These are phyloP conservation scores for Lasiosphaeris hirsuta DNA, from an alignment of 495 filamentous ascomycete genomes.

Conservation along the genomic window DNA sequence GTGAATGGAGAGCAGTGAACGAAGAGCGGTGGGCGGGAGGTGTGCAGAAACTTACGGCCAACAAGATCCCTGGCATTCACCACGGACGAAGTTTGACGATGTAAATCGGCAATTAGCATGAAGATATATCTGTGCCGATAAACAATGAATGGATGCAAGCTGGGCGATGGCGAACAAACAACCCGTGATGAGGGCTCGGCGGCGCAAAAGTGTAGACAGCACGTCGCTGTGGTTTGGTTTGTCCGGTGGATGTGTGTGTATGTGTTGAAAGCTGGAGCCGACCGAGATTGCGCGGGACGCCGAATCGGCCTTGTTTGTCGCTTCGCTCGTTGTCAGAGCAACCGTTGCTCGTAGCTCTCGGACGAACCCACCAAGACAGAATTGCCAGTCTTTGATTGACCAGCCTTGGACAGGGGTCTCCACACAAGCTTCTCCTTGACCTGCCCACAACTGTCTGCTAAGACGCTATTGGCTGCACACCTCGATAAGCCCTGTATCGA, in stretches of 20 bases:
- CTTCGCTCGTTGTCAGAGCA: slow-evolving; percentile 7
- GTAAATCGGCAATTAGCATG: too few relatives aligned
- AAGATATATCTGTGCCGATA: too few relatives aligned
- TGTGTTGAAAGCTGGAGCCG: slow-evolving; percentile 13
- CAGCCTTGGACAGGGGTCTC: not conserved
- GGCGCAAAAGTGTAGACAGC: slow-evolving; percentile 6
- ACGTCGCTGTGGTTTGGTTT: not conserved
- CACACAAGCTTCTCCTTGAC: not conserved
- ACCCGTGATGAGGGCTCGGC: not conserved
- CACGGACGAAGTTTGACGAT: too few relatives aligned
- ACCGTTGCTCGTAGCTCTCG: not conserved
- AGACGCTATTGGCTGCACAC: not conserved
- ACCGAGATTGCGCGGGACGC: slow-evolving; percentile 9
- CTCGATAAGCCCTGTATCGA: not conserved
- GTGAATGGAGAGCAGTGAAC: too few relatives aligned
- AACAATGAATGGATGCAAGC: too few relatives aligned
- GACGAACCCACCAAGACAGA: not conserved
- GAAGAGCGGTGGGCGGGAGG: too few relatives aligned
- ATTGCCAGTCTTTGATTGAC: not conserved
- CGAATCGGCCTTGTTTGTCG: slow-evolving; percentile 7
- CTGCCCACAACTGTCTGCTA: too few relatives aligned
- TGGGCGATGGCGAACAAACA: not conserved
- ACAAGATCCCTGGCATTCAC: too few relatives aligned
- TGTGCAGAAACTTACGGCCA: too few relatives aligned
- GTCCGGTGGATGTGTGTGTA: slow-evolving; percentile 3